phyloP scores from a whole-genome alignment of 1,284 basidiomycete species.

The Puccinia horiana region DNA sequence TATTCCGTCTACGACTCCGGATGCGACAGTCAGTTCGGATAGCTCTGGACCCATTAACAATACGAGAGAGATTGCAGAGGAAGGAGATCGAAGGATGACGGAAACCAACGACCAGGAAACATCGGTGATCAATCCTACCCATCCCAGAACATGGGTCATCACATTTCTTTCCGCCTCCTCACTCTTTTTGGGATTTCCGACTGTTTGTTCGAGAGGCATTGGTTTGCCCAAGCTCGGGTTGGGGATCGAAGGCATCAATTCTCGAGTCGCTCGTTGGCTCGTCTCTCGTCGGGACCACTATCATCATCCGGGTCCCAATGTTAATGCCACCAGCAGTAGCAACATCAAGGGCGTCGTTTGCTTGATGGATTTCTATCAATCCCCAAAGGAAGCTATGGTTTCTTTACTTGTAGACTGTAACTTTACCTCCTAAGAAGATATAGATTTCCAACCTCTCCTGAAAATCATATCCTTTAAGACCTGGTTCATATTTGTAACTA shows the following conservation, averaged over 20 bases:
- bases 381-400: constrained; percentile 39
- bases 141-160: constrained; percentile 42
- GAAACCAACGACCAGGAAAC: neutral
- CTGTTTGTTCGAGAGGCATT: constrained; percentile 30
- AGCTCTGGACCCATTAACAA: neutral
- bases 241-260: constrained; percentile 42
- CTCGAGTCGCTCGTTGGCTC: constrained; percentile 35
- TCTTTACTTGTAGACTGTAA: constrained; percentile 47
- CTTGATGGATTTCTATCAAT: constrained; percentile 47
- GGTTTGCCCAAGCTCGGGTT: constrained; percentile 29
- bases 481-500: neutral
- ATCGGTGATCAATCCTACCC: neutral
- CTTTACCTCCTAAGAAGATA: constrained; percentile 24
- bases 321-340: neutral
- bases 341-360: constrained; percentile 43
- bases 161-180: constrained; percentile 46
- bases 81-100: neutral
- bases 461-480: neutral
- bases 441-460: neutral
- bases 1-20: neutral
- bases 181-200: constrained; percentile 31
- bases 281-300: constrained; percentile 21
- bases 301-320: constrained; percentile 11
- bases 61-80: neutral
- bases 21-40: neutral